These are phyloP conservation scores for Fusarium avenaceum DNA, from an alignment of 2,329 filamentous ascomycete species.

Conservation along the genomic window DNA sequence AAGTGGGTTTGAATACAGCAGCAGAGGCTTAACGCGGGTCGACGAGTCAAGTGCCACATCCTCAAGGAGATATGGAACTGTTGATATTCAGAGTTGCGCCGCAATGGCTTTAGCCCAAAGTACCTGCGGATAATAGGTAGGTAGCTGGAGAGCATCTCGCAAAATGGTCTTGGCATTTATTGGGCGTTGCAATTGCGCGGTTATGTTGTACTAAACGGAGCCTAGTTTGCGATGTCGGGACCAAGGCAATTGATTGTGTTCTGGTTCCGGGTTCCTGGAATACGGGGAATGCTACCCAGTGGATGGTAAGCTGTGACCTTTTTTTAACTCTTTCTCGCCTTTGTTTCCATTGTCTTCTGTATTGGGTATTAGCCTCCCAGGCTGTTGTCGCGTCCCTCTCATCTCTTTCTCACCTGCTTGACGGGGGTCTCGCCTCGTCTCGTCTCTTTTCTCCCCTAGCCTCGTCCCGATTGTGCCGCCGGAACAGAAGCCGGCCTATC, in stretches of 20 bases:
- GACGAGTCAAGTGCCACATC: slow-evolving; percentile 36
- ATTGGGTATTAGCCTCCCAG: background rate
- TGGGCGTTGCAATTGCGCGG: background rate
- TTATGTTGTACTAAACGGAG: slow-evolving; percentile 3
- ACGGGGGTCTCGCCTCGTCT: slow-evolving; percentile 23
- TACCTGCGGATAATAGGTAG: background rate
- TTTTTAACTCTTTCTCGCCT: background rate
- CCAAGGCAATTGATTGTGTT: background rate
- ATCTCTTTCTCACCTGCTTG: slow-evolving; percentile 12
- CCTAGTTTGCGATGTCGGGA: slow-evolving; percentile 16
- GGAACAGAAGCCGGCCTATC: slow-evolving; percentile 31
- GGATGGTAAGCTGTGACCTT: slow-evolving; percentile 1
- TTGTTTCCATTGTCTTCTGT: background rate
- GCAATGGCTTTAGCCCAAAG: slow-evolving; percentile 9
- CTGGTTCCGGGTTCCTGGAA: slow-evolving; percentile 33
- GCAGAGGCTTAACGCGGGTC: slow-evolving; percentile 6
- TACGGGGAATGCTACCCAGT: slow-evolving; percentile 28
- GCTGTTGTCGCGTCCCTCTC: background rate
- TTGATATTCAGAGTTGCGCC: slow-evolving; percentile 1
- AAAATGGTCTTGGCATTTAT: slow-evolving; percentile 20
- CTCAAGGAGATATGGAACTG: background rate
- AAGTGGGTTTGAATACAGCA: slow-evolving; percentile 31
- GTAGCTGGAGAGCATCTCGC: background rate
- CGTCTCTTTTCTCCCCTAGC: slow-evolving; percentile 18
- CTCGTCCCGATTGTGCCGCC: slow-evolving; percentile 30